Evolutionary conservation across 257 asterid genomes (phyloP).

Genomic region (Solanum gandarillasii): DNA sequence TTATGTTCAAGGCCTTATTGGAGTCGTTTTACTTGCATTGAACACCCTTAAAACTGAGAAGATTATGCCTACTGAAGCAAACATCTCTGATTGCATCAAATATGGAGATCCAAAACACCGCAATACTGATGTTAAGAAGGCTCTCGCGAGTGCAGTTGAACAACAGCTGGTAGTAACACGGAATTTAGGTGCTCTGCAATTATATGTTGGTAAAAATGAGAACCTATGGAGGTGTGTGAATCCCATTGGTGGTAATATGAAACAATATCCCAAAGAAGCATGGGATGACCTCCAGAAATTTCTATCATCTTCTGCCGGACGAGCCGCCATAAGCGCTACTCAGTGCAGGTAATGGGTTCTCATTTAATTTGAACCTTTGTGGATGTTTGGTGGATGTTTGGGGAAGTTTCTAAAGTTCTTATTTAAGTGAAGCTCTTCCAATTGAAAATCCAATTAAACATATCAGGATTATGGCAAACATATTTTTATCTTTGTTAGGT

Average conservation of each 20-base stretch:
- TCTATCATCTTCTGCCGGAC: constrained; percentile 66
- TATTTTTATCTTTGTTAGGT: background rate
- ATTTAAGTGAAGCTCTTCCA: background rate
- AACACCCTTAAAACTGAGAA: constrained; percentile 73
- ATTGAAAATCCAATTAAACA: background rate
- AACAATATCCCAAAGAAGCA: constrained; percentile 34
- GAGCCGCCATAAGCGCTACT: constrained; percentile 51
- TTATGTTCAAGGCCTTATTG: constrained; percentile 64
- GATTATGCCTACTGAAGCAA: constrained; percentile 76
- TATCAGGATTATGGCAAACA: background rate
- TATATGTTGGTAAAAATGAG: constrained; percentile 72
- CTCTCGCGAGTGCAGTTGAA: constrained; percentile 66
- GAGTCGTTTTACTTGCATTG: constrained; percentile 68
- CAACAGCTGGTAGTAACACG: constrained; percentile 71
- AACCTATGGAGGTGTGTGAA: constrained; percentile 76
- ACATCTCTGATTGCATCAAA: constrained; percentile 67
- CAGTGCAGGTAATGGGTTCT: constrained; percentile 53
- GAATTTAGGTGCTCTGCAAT: constrained; percentile 44
- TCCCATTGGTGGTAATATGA: constrained; percentile 45
- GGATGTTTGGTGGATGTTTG: background rate
- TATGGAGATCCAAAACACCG: constrained; percentile 61
- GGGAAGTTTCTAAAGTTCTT: background rate
- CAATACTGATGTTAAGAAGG: constrained; percentile 76
- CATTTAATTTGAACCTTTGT: background rate
- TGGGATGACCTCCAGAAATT: constrained; percentile 81